Conservation (phyloP, 2,329 filamentous ascomycete genomes). For the Aureobasidium sp. region DNA sequence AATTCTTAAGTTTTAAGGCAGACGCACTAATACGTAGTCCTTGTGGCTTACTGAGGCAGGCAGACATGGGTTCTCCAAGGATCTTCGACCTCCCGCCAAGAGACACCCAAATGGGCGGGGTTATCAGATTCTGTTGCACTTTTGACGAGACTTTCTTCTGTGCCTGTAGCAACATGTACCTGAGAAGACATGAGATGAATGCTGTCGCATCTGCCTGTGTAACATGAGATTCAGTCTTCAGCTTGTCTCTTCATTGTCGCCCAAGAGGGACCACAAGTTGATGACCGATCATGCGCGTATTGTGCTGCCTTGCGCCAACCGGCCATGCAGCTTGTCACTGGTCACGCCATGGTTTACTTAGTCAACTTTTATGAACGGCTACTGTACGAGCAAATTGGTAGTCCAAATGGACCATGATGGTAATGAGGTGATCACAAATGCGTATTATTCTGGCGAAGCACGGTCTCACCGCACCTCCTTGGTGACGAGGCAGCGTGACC, state of each 20-base stretch:
- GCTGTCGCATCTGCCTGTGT: not conserved
- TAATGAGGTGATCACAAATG: slow-evolving; percentile 7
- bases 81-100: slow-evolving; percentile 3
- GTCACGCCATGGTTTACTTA: slow-evolving; percentile 14
- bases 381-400: not conserved
- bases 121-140: not conserved
- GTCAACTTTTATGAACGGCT: slow-evolving; percentile 1
- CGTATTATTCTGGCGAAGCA: slow-evolving; percentile 3
- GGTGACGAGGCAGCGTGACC: slow-evolving; percentile 13
- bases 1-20: slow-evolving; percentile 10
- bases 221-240: slow-evolving; percentile 7
- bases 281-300: slow-evolving; percentile 1
- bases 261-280: not conserved
- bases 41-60: slow-evolving; percentile 11
- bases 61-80: slow-evolving; percentile 8
- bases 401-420: not conserved
- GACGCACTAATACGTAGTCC: slow-evolving; percentile 8
- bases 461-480: slow-evolving; percentile 9
- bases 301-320: slow-evolving; percentile 12
- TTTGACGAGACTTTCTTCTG: not conserved
- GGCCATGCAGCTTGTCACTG: slow-evolving; percentile 13
- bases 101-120: not conserved
- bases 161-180: not conserved
- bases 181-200: not conserved
- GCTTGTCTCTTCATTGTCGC: not conserved